A percentile compares a stretch with the other conserved stretches of the same genome.
Conservation (phyloP, 768 basidiomycete species). For the Amanita fuliginea region DNA sequence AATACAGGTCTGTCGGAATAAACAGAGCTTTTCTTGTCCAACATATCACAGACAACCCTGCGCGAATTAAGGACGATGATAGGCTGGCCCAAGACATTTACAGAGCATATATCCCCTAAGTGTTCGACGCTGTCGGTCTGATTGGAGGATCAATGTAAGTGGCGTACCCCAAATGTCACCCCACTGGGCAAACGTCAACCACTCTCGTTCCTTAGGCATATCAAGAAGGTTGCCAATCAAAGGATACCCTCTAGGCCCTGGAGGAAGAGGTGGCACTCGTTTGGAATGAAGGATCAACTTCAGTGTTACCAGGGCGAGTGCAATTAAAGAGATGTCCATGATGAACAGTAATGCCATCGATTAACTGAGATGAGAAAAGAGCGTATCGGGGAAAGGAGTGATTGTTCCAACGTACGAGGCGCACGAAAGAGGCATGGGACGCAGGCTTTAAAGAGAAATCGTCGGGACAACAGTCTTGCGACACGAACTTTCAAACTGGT, state of each 20-base stretch:
- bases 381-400: conserved; percentile 14
- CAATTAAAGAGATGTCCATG: conserved; percentile 22
- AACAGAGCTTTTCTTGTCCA: conserved; percentile 55
- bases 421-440: background rate
- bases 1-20: conserved; percentile 58
- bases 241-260: conserved; percentile 42
- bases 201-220: conserved; percentile 38
- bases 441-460: conserved; percentile 25
- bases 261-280: conserved; percentile 24
- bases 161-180: conserved; percentile 38
- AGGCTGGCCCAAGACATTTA: conserved; percentile 49
- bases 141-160: background rate
- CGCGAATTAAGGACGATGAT: conserved; percentile 45
- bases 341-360: conserved; percentile 18
- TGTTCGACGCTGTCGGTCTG: background rate
- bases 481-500: conserved; percentile 17
- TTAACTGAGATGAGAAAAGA: background rate
- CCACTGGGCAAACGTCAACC: conserved; percentile 43
- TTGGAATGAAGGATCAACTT: conserved; percentile 17
- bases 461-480: conserved; percentile 23
- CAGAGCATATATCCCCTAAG: conserved; percentile 49
- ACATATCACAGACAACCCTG: conserved; percentile 40
- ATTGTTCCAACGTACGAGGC: background rate
- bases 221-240: conserved; percentile 44
- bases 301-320: conserved; percentile 24